Base-by-base conservation (phyloP, 257 asterid species). In the Penstemon davidsonii region DNA sequence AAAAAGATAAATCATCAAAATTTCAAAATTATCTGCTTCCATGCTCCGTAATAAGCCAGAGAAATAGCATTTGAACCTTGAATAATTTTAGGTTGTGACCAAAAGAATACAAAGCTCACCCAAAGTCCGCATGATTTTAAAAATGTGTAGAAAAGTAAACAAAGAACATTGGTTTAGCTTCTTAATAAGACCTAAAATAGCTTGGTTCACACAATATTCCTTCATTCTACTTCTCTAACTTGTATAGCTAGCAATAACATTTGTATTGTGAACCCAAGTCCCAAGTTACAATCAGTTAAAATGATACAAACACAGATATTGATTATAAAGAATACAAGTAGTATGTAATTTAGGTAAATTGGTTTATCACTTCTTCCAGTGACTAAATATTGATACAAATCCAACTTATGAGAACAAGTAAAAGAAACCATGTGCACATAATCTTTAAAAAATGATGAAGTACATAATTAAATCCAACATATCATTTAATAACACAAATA, bases 21-120 rank as follows among this genome's bases (percentile, higher is more conserved):
- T 50, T 6, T 59, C 64, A 55, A 58, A 37, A 12, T 39, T 19
- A 12, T 50, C 68, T 52, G 54, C 50, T 60, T 41, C 44, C 33
- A 25, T 25, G 33, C 33, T 25, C 33, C 33, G 33, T 25, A 25
- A 25, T 25, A 25, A 3, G 36, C 51, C 41, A 44, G 8, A 44
- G 51, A 49, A 19, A 6, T 5, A 45, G 3, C 33, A 19, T 51
- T 7, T 5, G 51, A 50, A 38, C 36, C 42, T 60, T 9, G 3
- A 38, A 47, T 5, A 39, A 36, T 5, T 10, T 38, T 25, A 13
- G 12, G 11, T 33, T 5, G 11, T 5, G 18, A 5, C 9, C 13
- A 33, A 45, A 44, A 45, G 38, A n/a, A 45, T 13, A 8, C 37
- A 10, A 44, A 56, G 37, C 50, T 41, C 15, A 43, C 51, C 3